Base-by-base conservation (phyloP, 306 rosid species). In the Vigna mungo region DNA sequence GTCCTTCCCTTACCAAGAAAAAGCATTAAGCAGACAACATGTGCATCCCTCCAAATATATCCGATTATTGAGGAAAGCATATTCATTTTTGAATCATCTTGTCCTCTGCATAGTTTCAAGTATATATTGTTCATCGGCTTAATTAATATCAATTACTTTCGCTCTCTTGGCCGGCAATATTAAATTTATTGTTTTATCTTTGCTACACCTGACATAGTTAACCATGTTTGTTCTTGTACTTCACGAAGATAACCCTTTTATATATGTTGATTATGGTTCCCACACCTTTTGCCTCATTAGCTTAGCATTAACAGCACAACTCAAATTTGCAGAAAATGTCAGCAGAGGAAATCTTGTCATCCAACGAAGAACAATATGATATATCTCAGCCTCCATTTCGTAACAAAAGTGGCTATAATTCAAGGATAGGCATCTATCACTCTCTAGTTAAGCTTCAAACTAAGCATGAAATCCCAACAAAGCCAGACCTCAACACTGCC, bases 351-450 rank as follows among this genome's bases (percentile, higher is more conserved):
- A 20, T 86, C 25, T 81, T 88, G 84, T 23, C 86, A 36, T 9
- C 82, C 13, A 39, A 7, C 66, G 85, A 82, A 16, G 84, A 84
- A 62, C 52, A 78, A n/a, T 71, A 84, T 7, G 25, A 36, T 5
- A 51, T 70, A 27, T 39, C 78, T 34, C 79, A 8, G 7, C 55
- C 65, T 3, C 43, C 69, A 52, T 63, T 69, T 32, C 73, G 62
- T 59, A 25, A 17, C 9, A 80, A 39, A 2, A 85, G 85, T 55
- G 97, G 92, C 55, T 91, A 87, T 18, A 77, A 94, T 71, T 53
- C 89, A 36, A 18, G 46, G 67, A 86, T 90, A 36, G 86, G 96
- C 48, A 87, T 89, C n/a, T 94, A 86, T 46, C 94, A 84, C 53
- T 83, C 96, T 27, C 78, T 84, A 7, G 36, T 54, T 37, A 72